phyloP scores from a whole-genome alignment of 495 filamentous ascomycete species.

The Poronia punctata region DNA sequence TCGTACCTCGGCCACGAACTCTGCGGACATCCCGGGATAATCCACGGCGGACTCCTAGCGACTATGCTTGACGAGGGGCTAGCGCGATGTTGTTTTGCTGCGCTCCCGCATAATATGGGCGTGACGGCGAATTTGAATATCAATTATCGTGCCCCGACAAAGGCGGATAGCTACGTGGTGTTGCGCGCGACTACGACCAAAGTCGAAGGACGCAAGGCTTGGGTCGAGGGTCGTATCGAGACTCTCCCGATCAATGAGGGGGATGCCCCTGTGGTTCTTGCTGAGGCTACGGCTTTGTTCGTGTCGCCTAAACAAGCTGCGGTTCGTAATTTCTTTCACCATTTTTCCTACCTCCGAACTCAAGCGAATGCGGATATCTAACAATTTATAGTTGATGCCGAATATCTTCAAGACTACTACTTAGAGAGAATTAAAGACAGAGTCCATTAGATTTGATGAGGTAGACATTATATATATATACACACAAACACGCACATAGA shows the following conservation, averaged over 20 bases:
- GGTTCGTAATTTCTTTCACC: slow-evolving; percentile 40
- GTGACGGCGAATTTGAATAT: slow-evolving; percentile 89
- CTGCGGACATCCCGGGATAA: slow-evolving; percentile 85
- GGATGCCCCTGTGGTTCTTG: slow-evolving; percentile 57
- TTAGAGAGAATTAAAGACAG: slow-evolving; percentile 17
- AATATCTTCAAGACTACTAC: slow-evolving; percentile 37
- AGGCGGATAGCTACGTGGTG: slow-evolving; percentile 70
- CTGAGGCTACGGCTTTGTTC: slow-evolving; percentile 78
- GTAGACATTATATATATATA: no score
- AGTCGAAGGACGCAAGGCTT: slow-evolving; percentile 92
- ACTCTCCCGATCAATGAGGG: slow-evolving; percentile 58
- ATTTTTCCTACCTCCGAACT: background rate
- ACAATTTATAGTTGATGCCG: slow-evolving; percentile 30
- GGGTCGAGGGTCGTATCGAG: slow-evolving; percentile 90
- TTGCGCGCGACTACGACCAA: slow-evolving; percentile 74
- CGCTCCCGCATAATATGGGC: slow-evolving; percentile 79
- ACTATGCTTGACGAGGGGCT: slow-evolving; percentile 90
- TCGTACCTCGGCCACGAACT: slow-evolving; percentile 74
- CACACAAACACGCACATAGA: no score
- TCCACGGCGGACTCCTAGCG: slow-evolving; percentile 87
- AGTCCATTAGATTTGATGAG: no score
- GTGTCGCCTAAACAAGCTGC: slow-evolving; percentile 80
- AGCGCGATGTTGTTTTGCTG: slow-evolving; percentile 83
- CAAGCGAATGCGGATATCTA: background rate
- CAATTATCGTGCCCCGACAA: slow-evolving; percentile 75